Evolutionary conservation across 2,329 filamentous ascomycete genomes (phyloP), one percentile per base, ranked within the genome.

Genomic region (Pseudogymnoascus sp.): DNA sequence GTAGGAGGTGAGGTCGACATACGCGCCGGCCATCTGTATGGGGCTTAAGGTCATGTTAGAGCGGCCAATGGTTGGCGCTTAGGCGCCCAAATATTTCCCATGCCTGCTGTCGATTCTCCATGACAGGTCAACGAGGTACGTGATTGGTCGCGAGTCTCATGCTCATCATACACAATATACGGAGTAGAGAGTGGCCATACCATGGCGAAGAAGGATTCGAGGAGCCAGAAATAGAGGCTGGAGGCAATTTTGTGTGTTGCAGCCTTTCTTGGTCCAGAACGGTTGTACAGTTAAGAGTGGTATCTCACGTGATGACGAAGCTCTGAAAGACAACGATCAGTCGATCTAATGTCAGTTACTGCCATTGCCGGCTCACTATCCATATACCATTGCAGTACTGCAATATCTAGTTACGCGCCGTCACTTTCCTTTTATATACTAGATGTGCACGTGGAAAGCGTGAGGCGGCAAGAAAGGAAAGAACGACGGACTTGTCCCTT

Each of bases 1-100:
- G 49, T 56, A 56, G 25, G 49, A 56, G 25, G 49, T 56, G 49
- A 56, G 49, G 49, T 56, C 49, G 49, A 56, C 9, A 56, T 56
- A 56, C 49, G 49, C 49, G 49, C 49, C 49, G 25, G 25, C 49
- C 49, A 56, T 56, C 49, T 56, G 49, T 56, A 56, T 56, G 49
- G 28, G 49, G 49, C n/a, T 34, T 56, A 56, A 34, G 2, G 49
- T 28, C 25, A 34, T 18, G 49, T 21, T 18, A 16, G n/a, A 56
- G 49, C 5, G 25, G 14, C 49, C 49, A 56, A 56, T 56, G 49
- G 49, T 56, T 56, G 49, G 49, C 25, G 49, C 49, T 56, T 56
- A 56, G 49, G 28, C 49, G 49, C 49, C 49, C 49, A 34, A 56
- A 56, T 28, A 56, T 56, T 34, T 56, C 49, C 49, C 49, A 56